Evolutionary conservation across 345 rosid genomes (phyloP), one percentile per base, ranked within the genome.

Genomic region (Populus alba): DNA sequence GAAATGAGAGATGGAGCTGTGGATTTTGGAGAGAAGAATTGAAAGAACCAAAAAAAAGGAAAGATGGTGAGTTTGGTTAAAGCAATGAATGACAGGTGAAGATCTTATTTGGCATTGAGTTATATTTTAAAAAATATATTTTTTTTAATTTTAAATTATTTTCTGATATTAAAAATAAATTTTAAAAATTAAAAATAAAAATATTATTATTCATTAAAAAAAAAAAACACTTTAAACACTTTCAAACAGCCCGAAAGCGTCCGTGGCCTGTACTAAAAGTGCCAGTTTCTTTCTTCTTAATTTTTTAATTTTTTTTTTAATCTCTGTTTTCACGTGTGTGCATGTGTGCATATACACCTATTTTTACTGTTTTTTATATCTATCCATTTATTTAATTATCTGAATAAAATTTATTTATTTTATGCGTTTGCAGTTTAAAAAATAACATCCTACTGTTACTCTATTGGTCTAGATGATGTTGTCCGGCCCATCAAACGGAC

Each of bases 41-140:
- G 53, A 47, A 70, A 67, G 78, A 80, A 78, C 75, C 31, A 2
- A 75, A 72, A 86, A 13, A 47, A 47, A 47, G 0, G 43, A 78
- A 17, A 79, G 53, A 47, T 68, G 82, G 75, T 76, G 91, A 84
- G 93, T 92, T 91, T 81, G 97, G 94, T 93, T 13, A 86, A 86
- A 86, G 91, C 89, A 88, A 88, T 89, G 86, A 90, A 83, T 87
- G 81, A 75, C 81, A 83, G 79, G 69, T 79, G 71, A 81, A 39
- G 43, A 8, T 39, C 43, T 39, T 39, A 39, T 39, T 39, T 39
- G 43, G 43, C 43, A 39, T 39, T 0, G 43, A 11, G 43, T 39
- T 39, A 11, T 39, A 39, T 39, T 39, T 39, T 39, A 8, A 1
- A 39, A 39, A 39, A 39, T 29, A 29, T 29, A 33, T 6, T 39